These are phyloP conservation scores for Prunus campanulata DNA, from an alignment of 306 rosid genomes.

Conservation along the genomic window DNA sequence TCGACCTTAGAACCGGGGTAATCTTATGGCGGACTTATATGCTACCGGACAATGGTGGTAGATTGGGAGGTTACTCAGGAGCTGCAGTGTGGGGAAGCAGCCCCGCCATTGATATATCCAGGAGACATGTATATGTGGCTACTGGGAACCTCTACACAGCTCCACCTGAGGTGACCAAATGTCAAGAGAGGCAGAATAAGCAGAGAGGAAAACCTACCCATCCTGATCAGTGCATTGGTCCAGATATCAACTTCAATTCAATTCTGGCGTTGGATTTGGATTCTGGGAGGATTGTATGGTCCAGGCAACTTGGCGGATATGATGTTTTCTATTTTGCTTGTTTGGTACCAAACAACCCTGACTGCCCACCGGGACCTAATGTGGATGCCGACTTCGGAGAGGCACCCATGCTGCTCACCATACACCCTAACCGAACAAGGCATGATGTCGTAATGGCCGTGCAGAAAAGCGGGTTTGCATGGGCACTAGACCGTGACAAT, in stretches of 20 bases:
- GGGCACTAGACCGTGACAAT: conserved; percentile 38
- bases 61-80: conserved; percentile 31
- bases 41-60: conserved; percentile 32
- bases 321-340: conserved; percentile 36
- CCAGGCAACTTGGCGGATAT: conserved; percentile 31
- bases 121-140: conserved; percentile 38
- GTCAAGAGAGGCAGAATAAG: conserved; percentile 38
- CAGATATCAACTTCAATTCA: conserved; percentile 35
- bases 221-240: conserved; percentile 42
- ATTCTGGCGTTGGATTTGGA: conserved; percentile 32
- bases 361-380: conserved; percentile 46
- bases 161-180: conserved; percentile 28
- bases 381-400: conserved; percentile 41
- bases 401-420: conserved; percentile 36
- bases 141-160: conserved; percentile 46
- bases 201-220: conserved; percentile 24
- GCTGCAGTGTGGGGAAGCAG: conserved; percentile 53
- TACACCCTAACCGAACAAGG: conserved; percentile 3
- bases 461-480: conserved; percentile 41
- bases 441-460: conserved; percentile 39
- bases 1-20: conserved; percentile 23
- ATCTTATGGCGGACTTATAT: conserved; percentile 35
- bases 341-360: conserved; percentile 41
- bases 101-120: conserved; percentile 34
- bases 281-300: conserved; percentile 32